Evolutionary conservation across 371 early-diverging fungal species (phyloP).

Genomic region (Syncephalastrum contaminatum): DNA sequence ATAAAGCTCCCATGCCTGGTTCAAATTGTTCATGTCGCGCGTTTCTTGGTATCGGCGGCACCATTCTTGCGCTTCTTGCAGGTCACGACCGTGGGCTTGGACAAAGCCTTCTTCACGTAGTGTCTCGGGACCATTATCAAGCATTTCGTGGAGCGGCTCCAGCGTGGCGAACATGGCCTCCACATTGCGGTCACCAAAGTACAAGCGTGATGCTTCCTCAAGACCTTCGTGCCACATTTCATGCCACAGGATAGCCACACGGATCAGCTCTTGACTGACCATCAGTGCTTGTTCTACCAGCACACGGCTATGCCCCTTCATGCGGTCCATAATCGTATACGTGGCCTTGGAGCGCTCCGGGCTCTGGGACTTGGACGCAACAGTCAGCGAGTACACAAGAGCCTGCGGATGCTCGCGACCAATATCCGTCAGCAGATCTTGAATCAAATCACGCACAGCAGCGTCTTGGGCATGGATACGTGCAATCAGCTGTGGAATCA

Average conservation of each 20-base stretch:
- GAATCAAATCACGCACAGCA: conserved; percentile 85
- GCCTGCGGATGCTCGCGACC: conserved; percentile 97
- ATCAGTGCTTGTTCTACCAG: conserved; percentile 94
- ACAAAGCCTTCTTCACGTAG: conserved; percentile 92
- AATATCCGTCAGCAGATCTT: conserved; percentile 88
- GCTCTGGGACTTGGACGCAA: conserved; percentile 93
- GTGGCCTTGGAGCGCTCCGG: conserved; percentile 81
- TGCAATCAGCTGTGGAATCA: conserved; percentile 98
- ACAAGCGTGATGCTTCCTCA: conserved; percentile 88
- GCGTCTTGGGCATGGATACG: conserved; percentile 88
- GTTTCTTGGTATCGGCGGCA: conserved; percentile 81
- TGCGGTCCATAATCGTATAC: conserved; percentile 88
- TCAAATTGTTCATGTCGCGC: conserved; percentile 78
- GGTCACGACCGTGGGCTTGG: conserved; percentile 91
- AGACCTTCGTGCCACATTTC: conserved; percentile 98
- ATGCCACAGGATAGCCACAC: conserved; percentile 95
- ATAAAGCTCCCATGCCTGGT: conserved; percentile 97
- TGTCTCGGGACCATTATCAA: conserved; percentile 92
- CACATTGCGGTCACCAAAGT: conserved; percentile 84
- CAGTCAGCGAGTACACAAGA: conserved; percentile 93
- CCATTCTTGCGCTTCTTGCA: conserved; percentile 92
- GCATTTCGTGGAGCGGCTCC: conserved; percentile 87
- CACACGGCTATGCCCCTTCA: conserved; percentile 78
- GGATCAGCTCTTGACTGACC: conserved; percentile 95
- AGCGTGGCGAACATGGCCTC: conserved; percentile 92